Evolutionary conservation across 192 early-diverging fungal genomes (phyloP), one percentile per base, ranked within the genome.

Genomic region (Spizellomyces sp.): DNA sequence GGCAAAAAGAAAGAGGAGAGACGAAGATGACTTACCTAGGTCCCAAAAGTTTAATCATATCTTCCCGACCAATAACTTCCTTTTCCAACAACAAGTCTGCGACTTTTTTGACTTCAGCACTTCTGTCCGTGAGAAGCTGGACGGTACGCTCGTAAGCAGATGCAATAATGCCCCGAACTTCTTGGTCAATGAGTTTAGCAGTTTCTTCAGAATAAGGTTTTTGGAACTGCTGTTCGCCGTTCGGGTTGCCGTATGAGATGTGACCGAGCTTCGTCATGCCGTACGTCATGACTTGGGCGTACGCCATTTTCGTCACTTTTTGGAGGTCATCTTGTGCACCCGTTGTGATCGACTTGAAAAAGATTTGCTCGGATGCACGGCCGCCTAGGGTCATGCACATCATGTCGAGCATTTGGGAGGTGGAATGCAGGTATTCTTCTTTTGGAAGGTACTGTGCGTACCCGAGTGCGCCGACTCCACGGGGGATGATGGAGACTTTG

Each of bases 371-470:
- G 5, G 94, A 64, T 4, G 85, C 84, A 58, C 87, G 81, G 12
- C 85, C 85, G 12, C 85, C 85, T 5, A 86, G 76, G 43, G 85
- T 82, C 85, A 86, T 86, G 69, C 85, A 86, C 85, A 86, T 86
- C 79, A 78, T 81, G 84, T 99, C 97, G 65, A 91, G 78, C 69
- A 99, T 84, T 75, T 97, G 94, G 43, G 87, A 88, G 5, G 90
- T 94, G 21, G 95, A 96, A 75, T 98, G 94, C 74, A 99, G 78
- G 74, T 95, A 95, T 82, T 96, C 90, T 73, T 99, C 97, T 80
- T 96, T 94, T 69, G 97, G 97, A 72, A 99, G 78, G 79, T 98
- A 99, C 83, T 99, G 98, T 54, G 98, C 98, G 84, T 99, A 99
- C 14, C 98, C 98, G 14, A 99, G 88, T 12, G 98, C 98, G 19